Conservation (phyloP, 345 rosid species). For the Moringa oleifera region DNA sequence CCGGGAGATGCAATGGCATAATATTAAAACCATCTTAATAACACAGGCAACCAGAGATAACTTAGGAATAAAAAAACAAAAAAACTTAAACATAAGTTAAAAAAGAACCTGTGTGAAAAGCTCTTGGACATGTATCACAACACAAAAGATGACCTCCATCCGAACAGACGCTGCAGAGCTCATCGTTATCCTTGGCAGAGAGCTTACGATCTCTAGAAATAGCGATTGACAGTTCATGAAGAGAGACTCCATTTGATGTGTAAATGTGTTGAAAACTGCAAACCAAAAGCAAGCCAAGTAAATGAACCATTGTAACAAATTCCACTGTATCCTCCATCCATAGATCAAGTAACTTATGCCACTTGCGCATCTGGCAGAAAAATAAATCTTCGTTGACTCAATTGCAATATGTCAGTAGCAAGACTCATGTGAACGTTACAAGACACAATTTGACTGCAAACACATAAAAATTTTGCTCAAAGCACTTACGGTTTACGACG, state of each 20-base stretch:
- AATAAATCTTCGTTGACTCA: not conserved
- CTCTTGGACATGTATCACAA: slow-evolving; percentile 96
- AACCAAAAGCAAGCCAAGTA: slow-evolving; percentile 6
- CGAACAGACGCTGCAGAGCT: slow-evolving; percentile 71
- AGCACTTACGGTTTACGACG: slow-evolving; percentile 92
- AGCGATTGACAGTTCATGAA: slow-evolving; percentile 79
- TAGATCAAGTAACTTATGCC: not conserved
- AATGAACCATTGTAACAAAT: slow-evolving; percentile 1
- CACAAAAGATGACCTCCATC: slow-evolving; percentile 89
- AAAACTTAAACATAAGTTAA: slow-evolving; percentile 7
- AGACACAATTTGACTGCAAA: slow-evolving; percentile 1
- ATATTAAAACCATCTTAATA: not conserved
- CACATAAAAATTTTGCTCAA: not conserved
- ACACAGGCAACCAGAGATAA: slow-evolving; percentile 7
- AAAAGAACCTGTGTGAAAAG: slow-evolving; percentile 72
- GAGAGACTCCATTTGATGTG: slow-evolving; percentile 97
- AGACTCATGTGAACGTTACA: not conserved
- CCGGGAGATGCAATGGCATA: slow-evolving; percentile 5
- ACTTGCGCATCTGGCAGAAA: not conserved
- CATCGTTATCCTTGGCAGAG: slow-evolving; percentile 67
- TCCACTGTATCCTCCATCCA: not conserved
- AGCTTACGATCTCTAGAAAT: slow-evolving; percentile 49
- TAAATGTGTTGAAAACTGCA: slow-evolving; percentile 83
- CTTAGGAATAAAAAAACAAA: slow-evolving; percentile 1
- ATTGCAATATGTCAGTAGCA: not conserved